A percentile compares a stretch with the other conserved stretches of the same genome.
Conservation (phyloP, 495 filamentous ascomycete species). For the Chaetomium tenue region DNA sequence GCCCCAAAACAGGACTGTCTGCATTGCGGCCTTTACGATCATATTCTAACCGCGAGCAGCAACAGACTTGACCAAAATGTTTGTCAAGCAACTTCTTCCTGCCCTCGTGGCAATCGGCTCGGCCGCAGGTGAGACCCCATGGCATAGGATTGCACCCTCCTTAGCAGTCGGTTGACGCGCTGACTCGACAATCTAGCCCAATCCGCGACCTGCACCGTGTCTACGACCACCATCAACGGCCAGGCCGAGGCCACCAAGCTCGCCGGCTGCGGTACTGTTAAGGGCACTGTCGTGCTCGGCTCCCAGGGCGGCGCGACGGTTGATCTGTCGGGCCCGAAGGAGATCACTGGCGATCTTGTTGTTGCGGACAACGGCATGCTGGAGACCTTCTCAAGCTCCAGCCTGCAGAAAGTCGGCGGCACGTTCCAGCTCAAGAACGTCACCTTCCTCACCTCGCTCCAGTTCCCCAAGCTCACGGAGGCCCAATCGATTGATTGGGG, state of each 20-base stretch:
- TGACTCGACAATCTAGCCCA: constrained; percentile 42
- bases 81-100: constrained; percentile 69
- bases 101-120: constrained; percentile 68
- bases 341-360: constrained; percentile 68
- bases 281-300: constrained; percentile 68
- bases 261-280: constrained; percentile 62
- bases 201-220: constrained; percentile 42
- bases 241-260: constrained; percentile 70
- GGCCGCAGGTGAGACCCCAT: constrained; percentile 60
- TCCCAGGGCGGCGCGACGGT: constrained; percentile 51
- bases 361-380: constrained; percentile 54
- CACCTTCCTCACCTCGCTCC: constrained; percentile 63
- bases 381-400: constrained; percentile 49
- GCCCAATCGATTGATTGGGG: constrained; percentile 67
- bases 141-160: not conserved
- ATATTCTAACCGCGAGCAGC: constrained; percentile 29
- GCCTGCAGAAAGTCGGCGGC: constrained; percentile 53
- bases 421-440: constrained; percentile 63
- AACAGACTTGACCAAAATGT: constrained; percentile 59
- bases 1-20: not conserved
- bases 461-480: constrained; percentile 58
- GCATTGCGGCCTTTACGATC: not conserved
- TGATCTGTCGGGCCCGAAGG: constrained; percentile 54
- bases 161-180: constrained; percentile 2
- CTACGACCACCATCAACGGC: constrained; percentile 58